Conservation (phyloP, 139 green algal genomes). For the Chlorella sp. region DNA sequence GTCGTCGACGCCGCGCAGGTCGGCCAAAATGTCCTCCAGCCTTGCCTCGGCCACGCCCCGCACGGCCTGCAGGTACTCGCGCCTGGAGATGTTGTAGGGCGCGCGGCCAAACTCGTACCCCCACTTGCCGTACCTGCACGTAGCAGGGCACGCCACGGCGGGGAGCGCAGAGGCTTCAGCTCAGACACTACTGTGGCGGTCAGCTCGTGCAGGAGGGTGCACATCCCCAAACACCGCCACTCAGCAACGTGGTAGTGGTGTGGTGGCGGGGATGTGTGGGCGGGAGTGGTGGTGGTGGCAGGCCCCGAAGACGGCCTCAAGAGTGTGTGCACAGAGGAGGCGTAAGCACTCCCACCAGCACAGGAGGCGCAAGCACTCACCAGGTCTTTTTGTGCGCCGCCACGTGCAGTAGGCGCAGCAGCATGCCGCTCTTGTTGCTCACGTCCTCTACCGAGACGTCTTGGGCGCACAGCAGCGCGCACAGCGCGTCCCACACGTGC, state of each 20-base stretch:
- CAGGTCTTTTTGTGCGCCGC: slow-evolving; percentile 69
- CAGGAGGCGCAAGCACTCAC: slow-evolving; percentile 17
- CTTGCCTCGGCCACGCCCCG: slow-evolving; percentile 22
- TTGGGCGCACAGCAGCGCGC: slow-evolving; percentile 59
- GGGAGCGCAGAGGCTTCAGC: too few species aligned
- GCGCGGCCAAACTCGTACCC: slow-evolving; percentile 89
- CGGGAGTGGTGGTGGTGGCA: not conserved
- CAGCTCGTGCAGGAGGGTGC: too few species aligned
- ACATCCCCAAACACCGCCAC: too few species aligned
- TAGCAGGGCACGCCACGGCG: too few species aligned
- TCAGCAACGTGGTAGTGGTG: too few species aligned
- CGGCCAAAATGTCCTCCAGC: slow-evolving; percentile 41
- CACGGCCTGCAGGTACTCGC: slow-evolving; percentile 56
- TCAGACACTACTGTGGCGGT: too few species aligned
- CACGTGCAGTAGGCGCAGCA: slow-evolving; percentile 83
- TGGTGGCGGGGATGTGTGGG: not conserved
- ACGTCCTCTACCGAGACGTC: slow-evolving; percentile 86
- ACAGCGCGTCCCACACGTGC: slow-evolving; percentile 88
- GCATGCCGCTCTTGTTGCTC: slow-evolving; percentile 84
- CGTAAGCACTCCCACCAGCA: not conserved
- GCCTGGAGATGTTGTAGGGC: slow-evolving; percentile 65
- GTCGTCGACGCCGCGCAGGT: slow-evolving; percentile 43
- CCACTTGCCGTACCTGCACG: slow-evolving; percentile 79
- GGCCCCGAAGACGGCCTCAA: too few species aligned
- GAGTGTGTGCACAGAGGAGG: too few species aligned